Conservation (phyloP, 1,139 yeast genomes). For the Scheffersomyces parashehatae region DNA sequence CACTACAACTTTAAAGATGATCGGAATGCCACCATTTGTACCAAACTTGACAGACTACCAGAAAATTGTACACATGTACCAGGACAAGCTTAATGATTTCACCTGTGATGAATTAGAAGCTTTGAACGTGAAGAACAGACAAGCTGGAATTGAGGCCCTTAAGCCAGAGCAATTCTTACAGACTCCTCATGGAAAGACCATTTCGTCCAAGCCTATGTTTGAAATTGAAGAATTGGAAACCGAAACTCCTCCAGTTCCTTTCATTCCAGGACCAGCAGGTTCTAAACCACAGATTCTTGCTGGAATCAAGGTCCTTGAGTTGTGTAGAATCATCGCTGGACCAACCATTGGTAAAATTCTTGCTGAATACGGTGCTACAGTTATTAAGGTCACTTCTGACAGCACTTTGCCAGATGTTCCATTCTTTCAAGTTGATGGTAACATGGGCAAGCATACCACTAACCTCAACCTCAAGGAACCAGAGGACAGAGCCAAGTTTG, state of each 20-base stretch:
- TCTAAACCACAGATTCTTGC: constrained; percentile 22
- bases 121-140: constrained; percentile 17
- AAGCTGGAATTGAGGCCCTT: constrained; percentile 31
- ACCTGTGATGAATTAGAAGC: constrained; percentile 23
- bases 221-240: constrained; percentile 21
- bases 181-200: constrained; percentile 28
- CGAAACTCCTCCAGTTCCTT: constrained; percentile 22
- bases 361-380: constrained; percentile 35
- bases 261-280: constrained; percentile 5
- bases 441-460: constrained; percentile 32
- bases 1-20: constrained; percentile 29
- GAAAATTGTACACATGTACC: constrained; percentile 22
- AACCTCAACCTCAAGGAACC: constrained; percentile 25
- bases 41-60: constrained; percentile 23
- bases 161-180: constrained; percentile 25
- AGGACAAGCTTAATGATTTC: constrained; percentile 17
- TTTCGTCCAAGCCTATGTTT: constrained; percentile 21
- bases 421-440: constrained; percentile 31
- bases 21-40: constrained; percentile 28
- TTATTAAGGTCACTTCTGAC: constrained; percentile 27
- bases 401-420: constrained; percentile 29
- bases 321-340: constrained; percentile 34
- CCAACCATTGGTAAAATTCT: constrained; percentile 30
- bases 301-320: constrained; percentile 31
- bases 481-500: constrained; percentile 23